Conservation (phyloP, 331 rosid genomes). For the Rhamnella rubrinervis region DNA sequence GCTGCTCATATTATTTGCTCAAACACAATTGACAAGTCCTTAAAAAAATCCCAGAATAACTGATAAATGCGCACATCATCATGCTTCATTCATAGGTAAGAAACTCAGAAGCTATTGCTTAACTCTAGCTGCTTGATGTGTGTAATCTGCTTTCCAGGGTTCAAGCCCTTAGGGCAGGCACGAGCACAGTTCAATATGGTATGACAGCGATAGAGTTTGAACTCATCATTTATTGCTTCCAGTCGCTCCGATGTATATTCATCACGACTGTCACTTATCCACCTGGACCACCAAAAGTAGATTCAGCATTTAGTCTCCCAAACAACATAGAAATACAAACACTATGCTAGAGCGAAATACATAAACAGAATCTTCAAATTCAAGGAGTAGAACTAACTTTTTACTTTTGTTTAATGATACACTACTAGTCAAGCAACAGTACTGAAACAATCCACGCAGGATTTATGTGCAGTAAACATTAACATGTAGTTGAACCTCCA, state of each 20-base stretch:
- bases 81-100: slow-evolving; percentile 20
- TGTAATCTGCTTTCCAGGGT: slow-evolving; percentile 87
- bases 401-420: no score
- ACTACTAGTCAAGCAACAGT: not conserved
- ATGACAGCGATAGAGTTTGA: slow-evolving; percentile 97
- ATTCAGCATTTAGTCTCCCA: slow-evolving; percentile 4
- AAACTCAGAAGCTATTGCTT: slow-evolving; percentile 18
- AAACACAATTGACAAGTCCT: slow-evolving; percentile 31
- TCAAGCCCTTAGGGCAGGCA: slow-evolving; percentile 97
- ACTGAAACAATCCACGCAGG: not conserved
- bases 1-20: slow-evolving; percentile 44
- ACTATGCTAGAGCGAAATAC: not conserved
- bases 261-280: slow-evolving; percentile 97
- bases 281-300: slow-evolving; percentile 48
- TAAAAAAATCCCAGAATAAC: slow-evolving; percentile 30
- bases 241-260: slow-evolving; percentile 85
- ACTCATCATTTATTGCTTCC: slow-evolving; percentile 87
- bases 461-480: not conserved
- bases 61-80: slow-evolving; percentile 33
- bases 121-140: slow-evolving; percentile 71
- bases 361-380: no score
- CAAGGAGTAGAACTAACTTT: no score
- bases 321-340: not conserved
- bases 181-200: slow-evolving; percentile 93
- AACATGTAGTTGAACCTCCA: not conserved